A percentile compares a stretch with the other conserved stretches of the same genome.
Evolutionary conservation across 495 filamentous ascomycete genomes (phyloP).

Genomic region (Lasiosphaeria ovina): DNA sequence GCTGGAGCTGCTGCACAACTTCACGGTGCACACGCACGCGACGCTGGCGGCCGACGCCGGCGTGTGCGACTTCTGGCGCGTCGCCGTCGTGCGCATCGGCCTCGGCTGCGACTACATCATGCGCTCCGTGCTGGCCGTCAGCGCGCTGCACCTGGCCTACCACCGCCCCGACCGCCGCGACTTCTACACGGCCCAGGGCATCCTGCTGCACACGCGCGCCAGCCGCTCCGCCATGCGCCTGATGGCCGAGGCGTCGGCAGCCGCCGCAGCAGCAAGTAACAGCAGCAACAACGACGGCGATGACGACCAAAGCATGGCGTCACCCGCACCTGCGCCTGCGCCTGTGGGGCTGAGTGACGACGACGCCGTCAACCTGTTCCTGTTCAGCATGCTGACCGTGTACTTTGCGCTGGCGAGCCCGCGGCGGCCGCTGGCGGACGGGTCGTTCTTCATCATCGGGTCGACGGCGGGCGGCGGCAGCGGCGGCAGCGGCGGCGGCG

Average conservation of each 20-base stretch:
- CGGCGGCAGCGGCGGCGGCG: neutral
- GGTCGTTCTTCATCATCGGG: slow-evolving; percentile 29
- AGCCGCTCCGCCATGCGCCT: slow-evolving; percentile 25
- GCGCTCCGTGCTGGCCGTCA: slow-evolving; percentile 53
- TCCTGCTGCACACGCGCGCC: slow-evolving; percentile 50
- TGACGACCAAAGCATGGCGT: too few relatives aligned
- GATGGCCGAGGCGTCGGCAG: slow-evolving; percentile 16
- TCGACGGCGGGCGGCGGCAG: neutral
- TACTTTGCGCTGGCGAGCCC: slow-evolving; percentile 35
- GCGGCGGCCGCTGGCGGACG: slow-evolving; percentile 27
- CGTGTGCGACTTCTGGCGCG: slow-evolving; percentile 38
- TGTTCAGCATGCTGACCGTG: slow-evolving; percentile 38
- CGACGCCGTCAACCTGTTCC: slow-evolving; percentile 26
- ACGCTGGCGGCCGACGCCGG: slow-evolving; percentile 35
- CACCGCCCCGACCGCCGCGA: slow-evolving; percentile 38
- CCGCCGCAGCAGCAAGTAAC: too few relatives aligned
- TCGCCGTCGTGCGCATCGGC: slow-evolving; percentile 38
- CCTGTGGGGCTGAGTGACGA: neutral
- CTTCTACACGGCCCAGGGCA: slow-evolving; percentile 49
- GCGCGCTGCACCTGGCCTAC: slow-evolving; percentile 54
- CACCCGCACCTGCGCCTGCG: too few relatives aligned
- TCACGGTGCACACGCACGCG: slow-evolving; percentile 34
- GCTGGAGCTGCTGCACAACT: slow-evolving; percentile 48
- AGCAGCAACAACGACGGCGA: too few relatives aligned
- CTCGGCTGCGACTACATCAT: slow-evolving; percentile 54